Percentiles rank a stretch among this genome's conserved stretches.
Conservation (phyloP, 805 yeast genomes). For the Candida alai region DNA sequence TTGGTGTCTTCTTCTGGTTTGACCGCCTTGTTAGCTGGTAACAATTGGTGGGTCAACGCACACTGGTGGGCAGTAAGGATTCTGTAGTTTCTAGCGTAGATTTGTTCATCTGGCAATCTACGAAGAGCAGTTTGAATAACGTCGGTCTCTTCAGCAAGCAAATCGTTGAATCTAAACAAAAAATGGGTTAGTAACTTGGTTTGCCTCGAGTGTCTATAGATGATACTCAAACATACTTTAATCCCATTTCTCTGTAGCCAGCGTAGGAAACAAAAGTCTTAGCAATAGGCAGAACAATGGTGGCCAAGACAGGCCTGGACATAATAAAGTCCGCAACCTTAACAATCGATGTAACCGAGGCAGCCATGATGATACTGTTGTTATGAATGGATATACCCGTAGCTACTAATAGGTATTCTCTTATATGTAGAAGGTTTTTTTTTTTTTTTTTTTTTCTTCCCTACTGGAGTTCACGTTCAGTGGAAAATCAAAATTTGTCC, state of each 20-base stretch:
- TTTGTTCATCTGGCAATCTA: conserved; percentile 81
- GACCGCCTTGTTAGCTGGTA: conserved; percentile 76
- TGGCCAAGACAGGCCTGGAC: conserved; percentile 73
- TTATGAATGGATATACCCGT: neutral
- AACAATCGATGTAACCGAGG: conserved; percentile 65
- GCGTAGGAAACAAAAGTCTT: conserved; percentile 66
- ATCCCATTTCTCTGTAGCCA: conserved; percentile 94
- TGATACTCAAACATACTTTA: conserved; percentile 37
- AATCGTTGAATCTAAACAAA: conserved; percentile 59
- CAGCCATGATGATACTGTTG: conserved; percentile 41
- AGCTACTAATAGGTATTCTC: conserved; percentile 2
- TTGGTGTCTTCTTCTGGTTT: conserved; percentile 77
- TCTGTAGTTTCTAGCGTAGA: conserved; percentile 90
- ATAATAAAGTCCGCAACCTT: conserved; percentile 76
- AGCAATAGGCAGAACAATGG: conserved; percentile 76
- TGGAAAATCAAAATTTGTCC: too few species aligned
- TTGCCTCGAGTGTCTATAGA: conserved; percentile 5
- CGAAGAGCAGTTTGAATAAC: conserved; percentile 79
- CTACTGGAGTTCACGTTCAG: too few species aligned
- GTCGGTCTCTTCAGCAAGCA: conserved; percentile 84
- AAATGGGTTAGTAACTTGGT: conserved; percentile 24
- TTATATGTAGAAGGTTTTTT: too few species aligned
- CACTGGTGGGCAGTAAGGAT: conserved; percentile 88
- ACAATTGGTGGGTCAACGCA: conserved; percentile 75
- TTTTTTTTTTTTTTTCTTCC: too few species aligned